These are phyloP conservation scores for Striga hermonthica DNA, from an alignment of 305 asterid species.

Conservation along the genomic window DNA sequence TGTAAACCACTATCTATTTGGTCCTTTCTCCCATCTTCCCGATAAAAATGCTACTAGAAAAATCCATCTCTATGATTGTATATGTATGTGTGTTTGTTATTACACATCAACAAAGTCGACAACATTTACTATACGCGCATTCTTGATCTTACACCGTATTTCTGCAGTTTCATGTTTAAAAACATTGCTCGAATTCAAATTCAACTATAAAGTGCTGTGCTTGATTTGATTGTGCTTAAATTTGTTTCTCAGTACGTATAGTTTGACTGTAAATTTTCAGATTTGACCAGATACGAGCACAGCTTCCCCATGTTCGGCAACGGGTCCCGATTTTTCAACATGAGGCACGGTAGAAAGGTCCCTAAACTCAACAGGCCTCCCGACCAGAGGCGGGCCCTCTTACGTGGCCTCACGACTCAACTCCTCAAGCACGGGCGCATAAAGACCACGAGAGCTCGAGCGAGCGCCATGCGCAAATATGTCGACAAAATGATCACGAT, in stretches of 20 bases:
- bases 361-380: conserved; percentile 94
- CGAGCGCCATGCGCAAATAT: conserved; percentile 81
- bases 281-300: conserved; percentile 47
- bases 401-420: conserved; percentile 83
- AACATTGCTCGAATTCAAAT: background rate
- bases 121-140: too few relatives aligned
- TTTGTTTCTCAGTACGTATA: background rate
- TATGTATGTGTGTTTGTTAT: background rate
- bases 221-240: too few relatives aligned
- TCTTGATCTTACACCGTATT: too few relatives aligned
- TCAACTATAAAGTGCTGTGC: background rate
- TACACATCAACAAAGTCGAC: background rate
- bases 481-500: conserved; percentile 85
- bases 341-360: conserved; percentile 91
- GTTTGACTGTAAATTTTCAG: conserved; percentile 35
- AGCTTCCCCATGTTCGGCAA: conserved; percentile 45
- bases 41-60: too few relatives aligned
- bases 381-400: conserved; percentile 81
- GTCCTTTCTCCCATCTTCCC: background rate
- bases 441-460: conserved; percentile 87
- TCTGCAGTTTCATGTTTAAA: background rate
- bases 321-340: conserved; percentile 63
- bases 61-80: too few relatives aligned
- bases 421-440: conserved; percentile 85
- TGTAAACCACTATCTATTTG: too few relatives aligned